A percentile compares a stretch with the other conserved stretches of the same genome.
Conservation (phyloP, 768 basidiomycete genomes). For the Candolleomyces eurysporus region DNA sequence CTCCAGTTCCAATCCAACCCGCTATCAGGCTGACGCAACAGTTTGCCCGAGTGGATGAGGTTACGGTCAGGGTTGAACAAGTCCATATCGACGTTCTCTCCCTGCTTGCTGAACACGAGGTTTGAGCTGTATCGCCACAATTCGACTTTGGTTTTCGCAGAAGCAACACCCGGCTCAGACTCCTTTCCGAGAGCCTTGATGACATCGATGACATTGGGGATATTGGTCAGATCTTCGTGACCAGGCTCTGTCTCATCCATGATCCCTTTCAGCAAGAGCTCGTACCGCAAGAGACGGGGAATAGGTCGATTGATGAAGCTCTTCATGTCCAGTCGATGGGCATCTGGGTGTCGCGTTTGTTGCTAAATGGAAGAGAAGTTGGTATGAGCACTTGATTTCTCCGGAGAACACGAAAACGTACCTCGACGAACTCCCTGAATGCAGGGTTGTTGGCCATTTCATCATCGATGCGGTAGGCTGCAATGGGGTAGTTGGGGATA, state of each 20-base stretch:
- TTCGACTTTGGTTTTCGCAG: constrained; percentile 86
- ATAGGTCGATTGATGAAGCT: constrained; percentile 91
- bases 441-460: constrained; percentile 77
- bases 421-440: constrained; percentile 82
- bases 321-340: constrained; percentile 85
- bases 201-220: constrained; percentile 86
- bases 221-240: constrained; percentile 77
- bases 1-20: constrained; percentile 90
- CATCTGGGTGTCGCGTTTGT: constrained; percentile 63
- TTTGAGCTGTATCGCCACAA: constrained; percentile 82
- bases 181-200: constrained; percentile 85
- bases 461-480: constrained; percentile 82
- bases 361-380: constrained; percentile 22
- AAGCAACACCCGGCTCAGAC: constrained; percentile 81
- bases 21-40: constrained; percentile 85
- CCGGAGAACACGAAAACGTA: constrained; percentile 29
- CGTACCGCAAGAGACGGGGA: constrained; percentile 83
- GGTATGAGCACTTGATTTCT: background rate
- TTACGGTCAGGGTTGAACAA: constrained; percentile 79
- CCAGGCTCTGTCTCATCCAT: constrained; percentile 70
- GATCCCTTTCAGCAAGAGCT: constrained; percentile 76
- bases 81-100: constrained; percentile 87
- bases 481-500: constrained; percentile 88
- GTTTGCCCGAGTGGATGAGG: constrained; percentile 78
- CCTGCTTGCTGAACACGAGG: constrained; percentile 66